These are phyloP conservation scores for Heimioporus sp. DNA, from an alignment of 768 basidiomycete genomes.

Conservation along the genomic window DNA sequence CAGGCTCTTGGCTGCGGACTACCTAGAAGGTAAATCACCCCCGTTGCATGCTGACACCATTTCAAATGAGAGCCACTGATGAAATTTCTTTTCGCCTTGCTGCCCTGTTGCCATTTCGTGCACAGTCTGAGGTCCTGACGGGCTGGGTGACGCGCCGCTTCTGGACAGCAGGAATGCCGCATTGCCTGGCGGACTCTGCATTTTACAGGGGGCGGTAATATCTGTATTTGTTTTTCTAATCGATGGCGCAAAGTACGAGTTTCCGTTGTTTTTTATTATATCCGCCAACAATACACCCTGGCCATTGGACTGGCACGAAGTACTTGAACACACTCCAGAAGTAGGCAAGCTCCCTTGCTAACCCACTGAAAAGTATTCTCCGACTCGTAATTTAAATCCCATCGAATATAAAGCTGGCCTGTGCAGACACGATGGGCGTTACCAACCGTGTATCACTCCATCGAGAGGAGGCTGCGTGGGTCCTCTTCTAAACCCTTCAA, in stretches of 20 bases:
- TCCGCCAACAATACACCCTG: constrained; percentile 2
- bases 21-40: constrained; percentile 52
- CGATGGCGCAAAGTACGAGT: constrained; percentile 16
- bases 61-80: constrained; percentile 19
- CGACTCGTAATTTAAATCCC: background rate
- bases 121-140: constrained; percentile 7
- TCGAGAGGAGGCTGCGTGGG: too few species aligned
- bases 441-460: background rate
- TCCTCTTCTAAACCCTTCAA: background rate
- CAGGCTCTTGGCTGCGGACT: constrained; percentile 63
- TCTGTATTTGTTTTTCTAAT: background rate
- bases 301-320: background rate
- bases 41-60: constrained; percentile 2
- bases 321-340: background rate
- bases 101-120: constrained; percentile 4
- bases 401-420: too few species aligned
- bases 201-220: constrained; percentile 1
- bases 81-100: background rate
- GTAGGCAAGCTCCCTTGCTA: background rate
- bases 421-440: background rate
- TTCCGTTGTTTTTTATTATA: background rate
- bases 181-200: background rate
- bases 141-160: background rate
- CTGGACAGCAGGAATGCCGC: background rate
- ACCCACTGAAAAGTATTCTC: background rate